Evolutionary conservation across 148 eudicot species (phyloP).

Genomic region (Chenopodium quinoa): DNA sequence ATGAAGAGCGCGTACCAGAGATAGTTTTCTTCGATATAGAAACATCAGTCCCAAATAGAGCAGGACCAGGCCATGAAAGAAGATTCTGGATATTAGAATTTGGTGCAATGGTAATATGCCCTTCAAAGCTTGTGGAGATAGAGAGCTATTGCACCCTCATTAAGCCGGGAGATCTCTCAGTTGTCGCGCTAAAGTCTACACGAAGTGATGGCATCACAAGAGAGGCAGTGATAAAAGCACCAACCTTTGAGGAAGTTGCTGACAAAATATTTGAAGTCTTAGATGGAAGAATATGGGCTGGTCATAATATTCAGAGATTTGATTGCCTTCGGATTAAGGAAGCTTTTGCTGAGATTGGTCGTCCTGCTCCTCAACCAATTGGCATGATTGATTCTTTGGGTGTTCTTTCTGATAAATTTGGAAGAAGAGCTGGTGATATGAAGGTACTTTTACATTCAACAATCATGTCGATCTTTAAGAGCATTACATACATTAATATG

Average conservation of each 20-base stretch:
- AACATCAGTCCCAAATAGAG: conserved; percentile 64
- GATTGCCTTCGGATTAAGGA: conserved; percentile 79
- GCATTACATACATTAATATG: not conserved
- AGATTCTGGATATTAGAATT: conserved; percentile 72
- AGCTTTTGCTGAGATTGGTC: conserved; percentile 67
- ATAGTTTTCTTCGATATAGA: conserved; percentile 91
- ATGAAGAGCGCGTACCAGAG: conserved; percentile 30
- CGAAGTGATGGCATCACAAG: conserved; percentile 66
- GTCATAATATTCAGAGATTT: conserved; percentile 88
- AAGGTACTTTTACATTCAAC: conserved; percentile 43
- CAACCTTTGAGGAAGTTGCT: conserved; percentile 65
- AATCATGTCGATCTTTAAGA: not conserved
- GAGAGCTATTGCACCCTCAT: conserved; percentile 80
- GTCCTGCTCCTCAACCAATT: conserved; percentile 59
- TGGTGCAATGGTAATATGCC: conserved; percentile 83
- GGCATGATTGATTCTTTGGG: conserved; percentile 85
- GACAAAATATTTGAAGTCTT: conserved; percentile 59
- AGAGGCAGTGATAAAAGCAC: conserved; percentile 50
- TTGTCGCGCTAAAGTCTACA: conserved; percentile 51
- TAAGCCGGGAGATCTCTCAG: conserved; percentile 67
- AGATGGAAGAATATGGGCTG: conserved; percentile 86
- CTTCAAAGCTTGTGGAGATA: conserved; percentile 61
- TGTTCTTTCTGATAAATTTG: conserved; percentile 71
- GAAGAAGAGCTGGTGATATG: conserved; percentile 95
- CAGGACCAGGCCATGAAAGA: conserved; percentile 39